Evolutionary conservation across 306 rosid genomes (phyloP), one percentile per base, ranked within the genome.

Genomic region (Cyclanthera cordifolia): DNA sequence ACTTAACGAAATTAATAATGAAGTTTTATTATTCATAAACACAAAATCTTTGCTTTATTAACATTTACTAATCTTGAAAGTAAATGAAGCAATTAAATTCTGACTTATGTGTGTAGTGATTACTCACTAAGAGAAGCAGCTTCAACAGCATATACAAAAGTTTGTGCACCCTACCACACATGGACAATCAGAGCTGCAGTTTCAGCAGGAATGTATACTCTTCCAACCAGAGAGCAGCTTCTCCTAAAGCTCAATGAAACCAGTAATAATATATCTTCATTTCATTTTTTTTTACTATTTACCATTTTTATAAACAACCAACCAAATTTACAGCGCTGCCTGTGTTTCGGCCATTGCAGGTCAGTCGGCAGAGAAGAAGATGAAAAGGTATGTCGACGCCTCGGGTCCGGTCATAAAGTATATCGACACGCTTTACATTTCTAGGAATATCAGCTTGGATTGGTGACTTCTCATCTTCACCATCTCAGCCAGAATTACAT

Each of bases 181-280:
- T 93, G 99, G 99, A 25, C 95, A 3, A 80, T 93, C 39, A 79
- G 99, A 78, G 81, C 95, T 46, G 95, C 96, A n/a, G 99, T 93
- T 10, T 82, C 88, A 70, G 99, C 96, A 56, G 96, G 96, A 53
- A 84, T 93, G 96, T 89, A 89, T 78, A 76, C 96, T 58, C 96
- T 93, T 80, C 99, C 99, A 4, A 76, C 96, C 0, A 86, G 96
- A 78, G 94, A 93, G 28, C 94, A 90, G 76, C 94, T 93, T 17
- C 70, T 89, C 72, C 16, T 73, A 55, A 89, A 75, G 78, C 95
- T 93, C 78, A 86, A 81, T 56, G 99, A 93, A 77, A 83, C 90
- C 72, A 76, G 98, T 89, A 5, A 70, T 53, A 63, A 69, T 53
- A 51, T 59, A 32, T 59, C 47, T n/a, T n/a, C n/a, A n/a, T n/a